Conservation (phyloP, 73 alveolate genomes). For the Tetrahymena elliotti region DNA sequence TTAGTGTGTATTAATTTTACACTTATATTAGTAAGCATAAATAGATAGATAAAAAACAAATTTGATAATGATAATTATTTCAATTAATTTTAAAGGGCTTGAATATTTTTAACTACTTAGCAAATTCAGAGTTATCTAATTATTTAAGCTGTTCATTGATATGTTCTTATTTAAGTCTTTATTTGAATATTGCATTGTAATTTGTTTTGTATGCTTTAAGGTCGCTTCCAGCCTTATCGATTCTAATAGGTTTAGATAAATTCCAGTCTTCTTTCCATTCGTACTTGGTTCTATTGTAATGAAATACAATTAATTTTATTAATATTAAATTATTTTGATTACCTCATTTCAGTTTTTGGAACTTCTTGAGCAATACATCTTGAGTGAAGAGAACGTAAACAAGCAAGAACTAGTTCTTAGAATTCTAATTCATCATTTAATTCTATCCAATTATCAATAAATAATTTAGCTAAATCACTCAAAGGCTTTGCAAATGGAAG, state of each 20-base stretch:
- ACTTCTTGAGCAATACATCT: constrained; percentile 26
- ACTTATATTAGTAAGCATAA: too few species aligned
- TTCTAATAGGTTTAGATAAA: constrained; percentile 24
- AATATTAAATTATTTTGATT: not conserved
- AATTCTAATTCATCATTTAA: constrained; percentile 37
- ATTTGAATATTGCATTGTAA: constrained; percentile 38
- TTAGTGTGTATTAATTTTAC: too few species aligned
- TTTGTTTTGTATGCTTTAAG: constrained; percentile 28
- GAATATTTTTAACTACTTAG: constrained; percentile 12
- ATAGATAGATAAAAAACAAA: too few species aligned
- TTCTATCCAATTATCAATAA: constrained; percentile 41
- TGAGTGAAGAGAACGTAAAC: constrained; percentile 19
- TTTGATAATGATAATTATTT: too few species aligned
- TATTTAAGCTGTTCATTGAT: constrained; percentile 18
- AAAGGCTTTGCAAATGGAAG: constrained; percentile 14
- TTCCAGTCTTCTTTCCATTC: constrained; percentile 37
- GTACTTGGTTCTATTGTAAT: not conserved
- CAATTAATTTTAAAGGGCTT: constrained; percentile 32
- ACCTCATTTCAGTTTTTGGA: constrained; percentile 42
- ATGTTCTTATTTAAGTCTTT: constrained; percentile 31
- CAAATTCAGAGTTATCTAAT: constrained; percentile 36
- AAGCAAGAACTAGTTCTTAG: constrained; percentile 20
- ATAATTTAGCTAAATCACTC: constrained; percentile 25
- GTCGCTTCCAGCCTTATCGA: constrained; percentile 40
- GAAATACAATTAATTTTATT: not conserved